Percentiles rank a stretch among this genome's conserved stretches.
These are phyloP conservation scores for Picocystis sp. DNA, from an alignment of 163 green algal species.

Conservation along the genomic window DNA sequence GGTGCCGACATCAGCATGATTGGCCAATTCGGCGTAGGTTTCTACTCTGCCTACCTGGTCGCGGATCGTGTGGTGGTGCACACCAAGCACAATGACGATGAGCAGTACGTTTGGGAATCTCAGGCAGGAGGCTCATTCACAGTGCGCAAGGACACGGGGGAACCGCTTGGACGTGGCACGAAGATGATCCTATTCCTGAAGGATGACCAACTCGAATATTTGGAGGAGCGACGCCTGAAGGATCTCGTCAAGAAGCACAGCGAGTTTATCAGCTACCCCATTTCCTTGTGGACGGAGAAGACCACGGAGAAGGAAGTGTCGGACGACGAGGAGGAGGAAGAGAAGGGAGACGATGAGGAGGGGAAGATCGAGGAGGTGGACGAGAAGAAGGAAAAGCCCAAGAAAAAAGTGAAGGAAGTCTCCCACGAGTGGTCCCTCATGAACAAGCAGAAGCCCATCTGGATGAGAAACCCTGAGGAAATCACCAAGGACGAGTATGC, in stretches of 20 bases:
- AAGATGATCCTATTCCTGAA: constrained; percentile 74
- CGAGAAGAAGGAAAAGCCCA: constrained; percentile 27
- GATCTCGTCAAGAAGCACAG: constrained; percentile 97
- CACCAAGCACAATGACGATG: constrained; percentile 96
- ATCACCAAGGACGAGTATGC: constrained; percentile 90
- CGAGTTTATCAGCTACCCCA: constrained; percentile 99
- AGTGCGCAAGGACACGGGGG: constrained; percentile 61
- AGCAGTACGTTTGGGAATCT: constrained; percentile 94
- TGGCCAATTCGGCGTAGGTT: constrained; percentile 98
- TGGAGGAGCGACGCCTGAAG: constrained; percentile 83
- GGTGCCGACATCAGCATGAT: constrained; percentile 95
- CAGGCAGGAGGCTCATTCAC: constrained; percentile 87
- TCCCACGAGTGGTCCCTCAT: constrained; percentile 88
- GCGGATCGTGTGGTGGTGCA: constrained; percentile 85
- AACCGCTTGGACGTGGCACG: constrained; percentile 76
- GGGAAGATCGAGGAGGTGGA: constrained; percentile 23
- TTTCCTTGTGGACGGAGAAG: constrained; percentile 68
- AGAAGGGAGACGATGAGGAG: constrained; percentile 26
- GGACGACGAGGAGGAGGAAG: constrained; percentile 38
- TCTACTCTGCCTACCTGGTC: constrained; percentile 99
- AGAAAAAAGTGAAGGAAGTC: constrained; percentile 55
- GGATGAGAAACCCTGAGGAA: constrained; percentile 96
- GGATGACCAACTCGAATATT: constrained; percentile 89
- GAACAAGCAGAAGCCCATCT: constrained; percentile 98
- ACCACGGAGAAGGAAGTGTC: constrained; percentile 57